Conservation (phyloP, 2,329 filamentous ascomycete species). For the Chrysosporium queenslandicum region DNA sequence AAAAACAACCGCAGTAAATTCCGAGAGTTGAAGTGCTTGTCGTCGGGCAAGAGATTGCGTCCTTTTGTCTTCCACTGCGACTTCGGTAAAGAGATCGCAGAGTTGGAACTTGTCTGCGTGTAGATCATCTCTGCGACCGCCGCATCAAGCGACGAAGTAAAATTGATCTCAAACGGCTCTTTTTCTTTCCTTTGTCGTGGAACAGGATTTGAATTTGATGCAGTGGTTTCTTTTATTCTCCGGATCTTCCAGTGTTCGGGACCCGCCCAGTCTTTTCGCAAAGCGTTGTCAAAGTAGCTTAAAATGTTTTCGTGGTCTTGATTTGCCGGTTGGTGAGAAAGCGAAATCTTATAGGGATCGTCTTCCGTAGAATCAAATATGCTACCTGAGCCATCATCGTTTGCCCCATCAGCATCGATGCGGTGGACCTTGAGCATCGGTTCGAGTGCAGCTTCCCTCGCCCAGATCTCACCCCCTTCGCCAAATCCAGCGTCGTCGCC, state of each 20-base stretch:
- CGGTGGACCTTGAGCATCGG: slow-evolving; percentile 71
- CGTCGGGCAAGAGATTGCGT: slow-evolving; percentile 84
- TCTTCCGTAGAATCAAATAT: slow-evolving; percentile 39
- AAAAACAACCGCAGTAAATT: slow-evolving; percentile 83
- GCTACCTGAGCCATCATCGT: slow-evolving; percentile 43
- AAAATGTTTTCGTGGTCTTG: slow-evolving; percentile 80
- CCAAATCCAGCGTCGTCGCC: slow-evolving; percentile 71
- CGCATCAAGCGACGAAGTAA: slow-evolving; percentile 62
- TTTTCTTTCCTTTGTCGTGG: slow-evolving; percentile 76
- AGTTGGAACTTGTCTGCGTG: slow-evolving; percentile 68
- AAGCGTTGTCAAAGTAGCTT: slow-evolving; percentile 92
- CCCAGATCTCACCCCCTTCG: slow-evolving; percentile 93
- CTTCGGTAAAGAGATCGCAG: slow-evolving; percentile 75
- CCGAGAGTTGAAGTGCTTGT: slow-evolving; percentile 95
- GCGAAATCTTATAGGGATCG: slow-evolving; percentile 67
- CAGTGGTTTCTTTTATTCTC: slow-evolving; percentile 72
- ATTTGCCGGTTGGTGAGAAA: slow-evolving; percentile 60
- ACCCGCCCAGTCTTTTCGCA: slow-evolving; percentile 95
- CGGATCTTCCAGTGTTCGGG: slow-evolving; percentile 98
- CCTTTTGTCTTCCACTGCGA: slow-evolving; percentile 94
- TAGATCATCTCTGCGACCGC: slow-evolving; percentile 66
- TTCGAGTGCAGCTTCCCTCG: slow-evolving; percentile 74
- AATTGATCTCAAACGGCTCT: slow-evolving; percentile 91
- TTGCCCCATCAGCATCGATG: slow-evolving; percentile 46
- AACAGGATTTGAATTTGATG: slow-evolving; percentile 34